phyloP scores from a whole-genome alignment of 2,329 filamentous ascomycete genomes.

The Dactylonectria macrodidyma region DNA sequence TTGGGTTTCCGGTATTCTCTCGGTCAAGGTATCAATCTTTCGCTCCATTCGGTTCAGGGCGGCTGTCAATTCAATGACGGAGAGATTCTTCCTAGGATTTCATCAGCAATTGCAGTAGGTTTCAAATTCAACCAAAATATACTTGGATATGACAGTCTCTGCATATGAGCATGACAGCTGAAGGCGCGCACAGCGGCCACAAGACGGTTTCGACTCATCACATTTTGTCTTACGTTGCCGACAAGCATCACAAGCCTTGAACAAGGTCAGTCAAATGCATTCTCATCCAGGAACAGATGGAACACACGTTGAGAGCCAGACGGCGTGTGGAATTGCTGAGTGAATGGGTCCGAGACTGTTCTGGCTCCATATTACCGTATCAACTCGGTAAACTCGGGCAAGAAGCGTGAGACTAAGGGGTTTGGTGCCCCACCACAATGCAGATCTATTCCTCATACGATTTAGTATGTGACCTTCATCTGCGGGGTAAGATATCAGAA shows the following conservation, averaged over 20 bases:
- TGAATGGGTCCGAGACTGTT: not conserved
- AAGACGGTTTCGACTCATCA: slow-evolving; percentile 33
- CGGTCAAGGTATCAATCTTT: slow-evolving; percentile 26
- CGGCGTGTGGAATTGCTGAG: slow-evolving; percentile 10
- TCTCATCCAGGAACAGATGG: no score
- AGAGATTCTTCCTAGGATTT: slow-evolving; percentile 22
- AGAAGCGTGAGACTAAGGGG: no score
- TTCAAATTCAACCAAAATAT: not conserved
- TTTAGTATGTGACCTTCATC: no score
- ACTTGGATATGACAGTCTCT: slow-evolving; percentile 33
- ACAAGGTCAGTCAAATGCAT: not conserved
- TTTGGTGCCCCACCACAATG: no score
- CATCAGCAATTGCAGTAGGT: not conserved
- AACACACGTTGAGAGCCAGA: slow-evolving; percentile 26
- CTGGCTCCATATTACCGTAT: slow-evolving; percentile 11
- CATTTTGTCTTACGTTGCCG: slow-evolving; percentile 38
- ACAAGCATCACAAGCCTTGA: slow-evolving; percentile 36
- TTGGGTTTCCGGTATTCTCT: not conserved
- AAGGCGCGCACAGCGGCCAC: slow-evolving; percentile 30
- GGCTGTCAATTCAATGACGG: slow-evolving; percentile 18
- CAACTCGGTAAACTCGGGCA: no score
- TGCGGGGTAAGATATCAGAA: no score
- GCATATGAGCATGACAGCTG: slow-evolving; percentile 31
- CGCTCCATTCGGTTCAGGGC: slow-evolving; percentile 32
- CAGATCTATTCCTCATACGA: no score